Base-by-base conservation (phyloP, 495 filamentous ascomycete species). In the Penicillium steckii region DNA sequence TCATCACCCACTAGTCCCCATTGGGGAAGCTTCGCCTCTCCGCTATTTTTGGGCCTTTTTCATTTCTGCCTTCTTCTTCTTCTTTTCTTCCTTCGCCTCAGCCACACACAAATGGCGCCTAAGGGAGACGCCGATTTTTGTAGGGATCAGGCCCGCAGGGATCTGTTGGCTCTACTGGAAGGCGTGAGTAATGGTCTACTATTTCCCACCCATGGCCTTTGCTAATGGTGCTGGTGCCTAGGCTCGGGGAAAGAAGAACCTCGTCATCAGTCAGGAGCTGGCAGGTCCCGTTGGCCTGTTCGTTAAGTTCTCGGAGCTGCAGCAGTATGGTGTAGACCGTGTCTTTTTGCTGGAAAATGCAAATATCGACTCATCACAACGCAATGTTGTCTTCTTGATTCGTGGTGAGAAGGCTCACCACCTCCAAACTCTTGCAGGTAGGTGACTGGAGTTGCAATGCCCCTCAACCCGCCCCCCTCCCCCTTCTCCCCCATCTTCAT, bases 181-280 rank as follows among this genome's bases (percentile, higher is more conserved):
- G 87, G 87, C 69, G 91, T 96, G 86, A 86, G 90, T 90, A 78
- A 77, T 73, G 67, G 60, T 54, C 46, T 18, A 53, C 43, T 49
- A 44, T 24, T 15, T n/a, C 15, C 15, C 18, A 6, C 24, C 37
- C 24, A 8, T 37, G 24, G 48, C 44, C 50, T 51, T 35, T 59
- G 53, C 60, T 59, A 67, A 60, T 38, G 57, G 60, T 68, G 33
- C 63, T 38, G 57, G 60, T 68, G 33, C 63, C 45, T 64, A 98
- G 94, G 88, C 96, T 53, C 86, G 90, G 66, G 95, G 95, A 50
- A 97, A 97, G 84, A 99, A 99, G 79, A 96, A 96, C 71, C 80
- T 99, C 55, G 87, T 97, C 47, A 86, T 97, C 62, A 92, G 97
- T 66, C 87, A 89, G 69, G 81, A 85, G 60, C 80, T 99, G 59